Base-by-base conservation (phyloP, 2,329 filamentous ascomycete species). In the Diaporthe sp. region DNA sequence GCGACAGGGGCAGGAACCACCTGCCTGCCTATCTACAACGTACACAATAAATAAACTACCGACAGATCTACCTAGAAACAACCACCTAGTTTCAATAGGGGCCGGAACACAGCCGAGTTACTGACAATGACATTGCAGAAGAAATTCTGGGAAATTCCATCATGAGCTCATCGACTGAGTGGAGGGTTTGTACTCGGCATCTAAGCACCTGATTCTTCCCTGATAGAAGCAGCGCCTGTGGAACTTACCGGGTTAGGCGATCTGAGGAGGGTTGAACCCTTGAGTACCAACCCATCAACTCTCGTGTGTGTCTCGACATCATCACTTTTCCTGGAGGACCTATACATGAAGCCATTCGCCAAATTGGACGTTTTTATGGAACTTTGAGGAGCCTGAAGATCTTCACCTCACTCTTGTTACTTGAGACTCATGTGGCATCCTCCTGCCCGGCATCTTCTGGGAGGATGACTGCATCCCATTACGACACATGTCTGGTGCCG, bases 191-290 rank as follows among this genome's bases (percentile, higher is more conserved):
- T 62, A 28, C 57, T 65, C 44, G 13, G 44, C 37, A 22, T 65
- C 46, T n/a, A 42, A 51, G 51, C n/a, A 55, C 71, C 46, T 73
- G 71, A 55, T 73, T 73, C 58, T 57, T 65, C 71, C 71, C 58
- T 44, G 65, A 62, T 44, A 55, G 31, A 59, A 59, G 55, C 31
- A n/a, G 25, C 53, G 4, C 19, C 57, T 19, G 17, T 37, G 34
- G 55, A 37, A 34, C 28, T 37, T 10, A 31, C 31, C 17, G 17
- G 34, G 34, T 28, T 34, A 44, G 44, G 28, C 49, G 44, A 31
- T 8, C 8, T 2, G 3, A 2, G 3, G n/a, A 46, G 59, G 59
- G 39, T 65, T 42, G 3, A 46, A 46, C 59, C 59, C 39, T 65
- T 9, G 17, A 9, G 1, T 2, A 6, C 4, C 17, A 31, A 12